Conservation (phyloP, 2,329 filamentous ascomycete species). For the Teratosphaeria epicoccoides region DNA sequence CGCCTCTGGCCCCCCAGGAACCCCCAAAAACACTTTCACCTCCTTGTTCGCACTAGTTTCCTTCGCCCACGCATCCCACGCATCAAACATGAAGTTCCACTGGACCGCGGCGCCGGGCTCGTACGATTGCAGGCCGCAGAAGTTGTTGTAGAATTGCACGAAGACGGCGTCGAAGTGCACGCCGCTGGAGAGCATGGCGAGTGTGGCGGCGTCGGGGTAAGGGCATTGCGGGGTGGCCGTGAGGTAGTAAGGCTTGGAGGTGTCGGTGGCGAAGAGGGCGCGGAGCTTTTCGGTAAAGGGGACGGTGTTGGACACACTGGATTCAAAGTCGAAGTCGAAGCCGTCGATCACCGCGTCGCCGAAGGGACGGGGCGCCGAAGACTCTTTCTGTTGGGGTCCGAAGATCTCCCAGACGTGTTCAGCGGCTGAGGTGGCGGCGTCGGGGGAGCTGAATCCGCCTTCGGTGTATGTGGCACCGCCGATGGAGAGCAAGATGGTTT, state of each 20-base stretch:
- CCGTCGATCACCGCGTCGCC: constrained; percentile 56
- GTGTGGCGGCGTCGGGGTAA: constrained; percentile 25
- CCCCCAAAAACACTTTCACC: constrained; percentile 28
- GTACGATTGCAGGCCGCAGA: constrained; percentile 28
- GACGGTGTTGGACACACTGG: constrained; percentile 47
- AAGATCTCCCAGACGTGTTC: constrained; percentile 61
- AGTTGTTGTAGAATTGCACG: constrained; percentile 41
- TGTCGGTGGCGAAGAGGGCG: constrained; percentile 18
- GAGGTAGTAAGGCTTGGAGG: constrained; percentile 33
- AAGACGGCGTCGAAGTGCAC: constrained; percentile 42
- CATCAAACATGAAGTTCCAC: constrained; percentile 39
- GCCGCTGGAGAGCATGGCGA: constrained; percentile 43
- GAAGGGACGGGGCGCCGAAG: constrained; percentile 51
- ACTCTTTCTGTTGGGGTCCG: constrained; percentile 38
- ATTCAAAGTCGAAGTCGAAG: constrained; percentile 68
- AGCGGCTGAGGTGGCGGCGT: constrained; percentile 46
- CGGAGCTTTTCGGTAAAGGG: constrained; percentile 33
- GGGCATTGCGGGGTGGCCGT: constrained; percentile 33
- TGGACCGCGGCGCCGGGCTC: constrained; percentile 30
- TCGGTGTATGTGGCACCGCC: constrained; percentile 61
- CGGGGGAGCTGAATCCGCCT: constrained; percentile 50
- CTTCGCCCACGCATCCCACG: constrained; percentile 35
- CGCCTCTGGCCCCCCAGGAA: constrained; percentile 25
- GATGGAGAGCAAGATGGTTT: constrained; percentile 62
- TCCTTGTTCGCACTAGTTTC: constrained; percentile 15